Conservation (phyloP, 2,329 filamentous ascomycete genomes). For the Pseudogymnoascus sp. region DNA sequence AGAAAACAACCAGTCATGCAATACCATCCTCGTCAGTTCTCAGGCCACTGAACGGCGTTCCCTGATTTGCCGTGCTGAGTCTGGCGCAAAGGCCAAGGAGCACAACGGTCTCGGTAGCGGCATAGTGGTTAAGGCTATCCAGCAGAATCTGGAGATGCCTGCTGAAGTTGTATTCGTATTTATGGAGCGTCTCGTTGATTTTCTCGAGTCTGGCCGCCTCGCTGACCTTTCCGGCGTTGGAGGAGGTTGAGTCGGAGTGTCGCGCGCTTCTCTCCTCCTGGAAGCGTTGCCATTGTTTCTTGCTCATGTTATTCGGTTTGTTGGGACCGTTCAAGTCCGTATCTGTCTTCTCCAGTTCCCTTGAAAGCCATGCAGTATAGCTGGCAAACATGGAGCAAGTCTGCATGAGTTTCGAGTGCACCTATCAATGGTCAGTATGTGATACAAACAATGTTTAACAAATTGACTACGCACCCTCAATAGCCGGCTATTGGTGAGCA, state of each 20-base stretch:
- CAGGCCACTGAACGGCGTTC: conserved; percentile 54
- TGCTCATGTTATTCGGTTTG: conserved; percentile 50
- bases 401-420: conserved; percentile 94
- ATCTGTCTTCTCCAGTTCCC: conserved; percentile 76
- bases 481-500: conserved; percentile 94
- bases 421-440: conserved; percentile 41
- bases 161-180: conserved; percentile 90
- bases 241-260: conserved; percentile 24
- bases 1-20: conserved; percentile 3
- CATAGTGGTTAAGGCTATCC: conserved; percentile 93
- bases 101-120: conserved; percentile 93
- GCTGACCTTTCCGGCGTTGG: conserved; percentile 12
- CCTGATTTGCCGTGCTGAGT: conserved; percentile 73
- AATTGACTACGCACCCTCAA: conserved; percentile 55
- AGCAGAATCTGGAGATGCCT: conserved; percentile 87
- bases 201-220: conserved; percentile 27
- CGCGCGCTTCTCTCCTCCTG: conserved; percentile 40
- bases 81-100: conserved; percentile 79
- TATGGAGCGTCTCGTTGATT: conserved; percentile 75
- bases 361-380: conserved; percentile 78
- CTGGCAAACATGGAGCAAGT: conserved; percentile 91
- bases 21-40: conserved; percentile 47
- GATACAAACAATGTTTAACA: conserved; percentile 6
- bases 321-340: conserved; percentile 58
- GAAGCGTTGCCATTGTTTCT: conserved; percentile 52